Conservation (phyloP, 768 basidiomycete genomes). For the Coprinellus aureogranulatus region DNA sequence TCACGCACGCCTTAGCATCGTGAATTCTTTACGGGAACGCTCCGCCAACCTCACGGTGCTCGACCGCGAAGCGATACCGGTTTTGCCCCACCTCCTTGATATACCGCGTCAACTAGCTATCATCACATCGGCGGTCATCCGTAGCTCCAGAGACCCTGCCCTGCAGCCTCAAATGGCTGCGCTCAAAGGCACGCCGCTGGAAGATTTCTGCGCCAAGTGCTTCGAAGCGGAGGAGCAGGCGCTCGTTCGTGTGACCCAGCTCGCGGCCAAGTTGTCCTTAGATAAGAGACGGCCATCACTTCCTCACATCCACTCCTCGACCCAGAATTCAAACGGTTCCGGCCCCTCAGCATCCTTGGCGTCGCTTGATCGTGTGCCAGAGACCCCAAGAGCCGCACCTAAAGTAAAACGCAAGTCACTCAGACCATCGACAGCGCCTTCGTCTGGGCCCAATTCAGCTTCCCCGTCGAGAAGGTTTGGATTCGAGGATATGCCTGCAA, state of each 20-base stretch:
- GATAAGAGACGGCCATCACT: conserved; percentile 19
- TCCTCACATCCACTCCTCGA: conserved; percentile 9
- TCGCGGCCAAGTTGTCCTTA: conserved; percentile 40
- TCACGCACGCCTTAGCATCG: conserved; percentile 52
- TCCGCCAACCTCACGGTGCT: conserved; percentile 54
- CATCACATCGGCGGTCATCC: conserved; percentile 72
- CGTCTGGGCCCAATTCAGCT: conserved; percentile 10
- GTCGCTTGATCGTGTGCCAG: conserved; percentile 1
- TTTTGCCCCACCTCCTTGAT: conserved; percentile 73
- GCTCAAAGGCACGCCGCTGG: conserved; percentile 39
- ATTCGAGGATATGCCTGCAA: conserved; percentile 14
- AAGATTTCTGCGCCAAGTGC: conserved; percentile 60
- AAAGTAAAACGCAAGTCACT: conserved; percentile 21
- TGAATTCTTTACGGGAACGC: conserved; percentile 58
- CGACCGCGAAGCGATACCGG: conserved; percentile 67
- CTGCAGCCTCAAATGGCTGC: conserved; percentile 26
- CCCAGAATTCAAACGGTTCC: background rate
- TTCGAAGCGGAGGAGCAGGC: conserved; percentile 71
- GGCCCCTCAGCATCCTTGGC: conserved; percentile 8
- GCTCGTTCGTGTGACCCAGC: conserved; percentile 61
- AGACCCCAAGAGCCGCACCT: conserved; percentile 1
- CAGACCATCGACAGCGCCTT: conserved; percentile 50
- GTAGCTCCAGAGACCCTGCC: conserved; percentile 50
- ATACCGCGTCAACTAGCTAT: conserved; percentile 75
- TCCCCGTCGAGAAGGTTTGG: conserved; percentile 14